Base-by-base conservation (phyloP, 192 early-diverging fungal genomes). In the Rhizophagus clarus region DNA sequence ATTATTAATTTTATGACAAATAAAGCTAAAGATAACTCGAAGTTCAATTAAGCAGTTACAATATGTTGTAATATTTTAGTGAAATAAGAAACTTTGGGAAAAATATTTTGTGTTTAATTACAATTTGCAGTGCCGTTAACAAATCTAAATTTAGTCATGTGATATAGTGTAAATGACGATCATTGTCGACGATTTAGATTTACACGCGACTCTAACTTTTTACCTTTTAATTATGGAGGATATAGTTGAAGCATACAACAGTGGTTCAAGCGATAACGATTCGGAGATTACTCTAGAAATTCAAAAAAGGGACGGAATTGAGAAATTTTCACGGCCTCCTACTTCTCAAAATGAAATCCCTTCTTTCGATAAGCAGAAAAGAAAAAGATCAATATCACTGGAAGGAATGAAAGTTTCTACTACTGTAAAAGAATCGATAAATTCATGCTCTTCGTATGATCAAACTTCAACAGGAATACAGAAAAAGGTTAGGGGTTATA, bases 401-500 rank as follows among this genome's bases (percentile, higher is more conserved):
- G 49, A 56, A 20, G 49, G 9, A 56, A 56, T 20, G 4, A 20
- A 14, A 20, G 3, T 56, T 12, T 45, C 40, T 42, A 42, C 11
- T 45, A 45, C 5, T 37, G 5, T 45, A 1, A 45, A 45, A 2
- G 11, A 45, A 3, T 45, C 42, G 11, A 45, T 45, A 40, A 4
- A 40, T 8, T 4, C 40, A 49, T 12, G 12, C 10, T 49, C 3
- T 22, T 56, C 15, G 14, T 15, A 49, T 51, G 2, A 20, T 51
- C 49, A 51, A 51, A 9, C 17, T 51, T 15, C 17, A 51, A 51
- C 49, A 51, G 14, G 17, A 51, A 51, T 15, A 56, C 49, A 56
- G 4, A 73, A 73, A 73, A 61, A 62, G 40, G 24, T 76, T 34
- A 76, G 29, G 62, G 56, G 31, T 10, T 76, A 76, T 61, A 60